Evolutionary conservation across 2,329 filamentous ascomycete genomes (phyloP).

Genomic region (Phialemoniopsis sp.): DNA sequence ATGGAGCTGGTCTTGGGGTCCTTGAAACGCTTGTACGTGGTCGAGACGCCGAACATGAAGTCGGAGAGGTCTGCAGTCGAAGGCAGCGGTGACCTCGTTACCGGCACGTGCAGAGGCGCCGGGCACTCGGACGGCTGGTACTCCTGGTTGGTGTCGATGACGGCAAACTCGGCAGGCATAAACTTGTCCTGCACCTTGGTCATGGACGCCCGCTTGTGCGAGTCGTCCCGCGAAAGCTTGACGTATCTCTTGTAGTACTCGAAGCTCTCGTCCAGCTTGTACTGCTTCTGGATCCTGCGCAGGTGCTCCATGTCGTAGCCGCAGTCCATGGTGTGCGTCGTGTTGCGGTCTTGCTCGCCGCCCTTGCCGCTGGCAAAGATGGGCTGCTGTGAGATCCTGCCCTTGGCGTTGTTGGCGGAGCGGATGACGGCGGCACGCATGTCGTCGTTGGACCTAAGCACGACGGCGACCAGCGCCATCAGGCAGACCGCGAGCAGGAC

Average conservation of each 20-base stretch:
- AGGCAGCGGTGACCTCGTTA: constrained; percentile 46
- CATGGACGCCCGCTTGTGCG: constrained; percentile 40
- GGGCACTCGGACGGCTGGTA: constrained; percentile 38
- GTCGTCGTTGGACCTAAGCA: constrained; percentile 35
- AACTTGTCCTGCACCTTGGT: constrained; percentile 46
- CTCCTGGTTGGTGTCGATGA: constrained; percentile 36
- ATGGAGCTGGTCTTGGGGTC: constrained; percentile 47
- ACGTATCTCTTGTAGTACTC: constrained; percentile 55
- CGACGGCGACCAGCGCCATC: constrained; percentile 33
- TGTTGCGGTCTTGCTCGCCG: background rate
- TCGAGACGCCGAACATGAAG: constrained; percentile 57
- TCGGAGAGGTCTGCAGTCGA: constrained; percentile 48
- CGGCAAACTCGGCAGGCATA: constrained; percentile 39
- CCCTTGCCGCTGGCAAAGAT: constrained; percentile 13
- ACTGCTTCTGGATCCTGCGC: constrained; percentile 37
- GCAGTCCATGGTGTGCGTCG: constrained; percentile 41
- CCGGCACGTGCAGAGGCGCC: constrained; percentile 45
- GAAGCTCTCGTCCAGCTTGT: constrained; percentile 43
- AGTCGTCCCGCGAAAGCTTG: constrained; percentile 43
- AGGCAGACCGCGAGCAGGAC: constrained; percentile 37
- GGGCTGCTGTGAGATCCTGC: constrained; percentile 19
- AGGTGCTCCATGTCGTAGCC: constrained; percentile 42
- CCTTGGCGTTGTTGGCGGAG: constrained; percentile 28
- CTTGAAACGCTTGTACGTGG: constrained; percentile 50
- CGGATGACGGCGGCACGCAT: constrained; percentile 35